Conservation (phyloP, 2,329 filamentous ascomycete species). For the Torrubiella hemipterigena region DNA sequence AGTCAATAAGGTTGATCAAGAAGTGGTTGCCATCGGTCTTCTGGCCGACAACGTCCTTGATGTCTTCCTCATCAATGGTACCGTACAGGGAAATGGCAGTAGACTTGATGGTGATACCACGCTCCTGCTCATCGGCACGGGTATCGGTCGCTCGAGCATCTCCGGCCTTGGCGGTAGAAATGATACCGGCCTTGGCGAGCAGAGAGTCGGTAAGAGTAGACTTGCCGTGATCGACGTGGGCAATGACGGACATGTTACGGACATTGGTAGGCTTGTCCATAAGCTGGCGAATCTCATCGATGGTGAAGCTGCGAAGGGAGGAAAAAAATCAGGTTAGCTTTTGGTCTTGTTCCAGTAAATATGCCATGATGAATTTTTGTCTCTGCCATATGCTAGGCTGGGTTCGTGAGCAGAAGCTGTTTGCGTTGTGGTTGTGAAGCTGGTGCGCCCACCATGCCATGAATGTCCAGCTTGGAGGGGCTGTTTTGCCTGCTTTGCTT, state of each 20-base stretch:
- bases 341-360: too few species aligned
- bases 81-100: conserved; percentile 98
- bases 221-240: conserved; percentile 99
- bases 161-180: conserved; percentile 94
- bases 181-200: conserved; percentile 98
- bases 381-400: too few species aligned
- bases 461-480: too few species aligned
- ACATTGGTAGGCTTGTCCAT: conserved; percentile 72
- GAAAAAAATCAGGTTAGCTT: conserved; percentile 47
- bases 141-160: conserved; percentile 95
- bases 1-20: conserved; percentile 99
- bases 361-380: conserved; percentile 6
- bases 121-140: conserved; percentile 94
- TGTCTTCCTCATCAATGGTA: conserved; percentile 70
- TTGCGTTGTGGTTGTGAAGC: too few species aligned
- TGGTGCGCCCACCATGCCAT: too few species aligned
- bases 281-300: conserved; percentile 75
- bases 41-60: conserved; percentile 87
- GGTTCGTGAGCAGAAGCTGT: too few species aligned
- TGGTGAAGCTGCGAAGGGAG: conserved; percentile 68
- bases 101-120: conserved; percentile 99
- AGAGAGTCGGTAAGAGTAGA: conserved; percentile 99
- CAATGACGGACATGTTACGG: conserved; percentile 99
- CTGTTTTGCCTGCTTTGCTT: too few species aligned
- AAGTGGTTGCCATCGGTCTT: conserved; percentile 89